Base-by-base conservation (phyloP, 441 rosid genomes). In the Melastoma candidum region DNA sequence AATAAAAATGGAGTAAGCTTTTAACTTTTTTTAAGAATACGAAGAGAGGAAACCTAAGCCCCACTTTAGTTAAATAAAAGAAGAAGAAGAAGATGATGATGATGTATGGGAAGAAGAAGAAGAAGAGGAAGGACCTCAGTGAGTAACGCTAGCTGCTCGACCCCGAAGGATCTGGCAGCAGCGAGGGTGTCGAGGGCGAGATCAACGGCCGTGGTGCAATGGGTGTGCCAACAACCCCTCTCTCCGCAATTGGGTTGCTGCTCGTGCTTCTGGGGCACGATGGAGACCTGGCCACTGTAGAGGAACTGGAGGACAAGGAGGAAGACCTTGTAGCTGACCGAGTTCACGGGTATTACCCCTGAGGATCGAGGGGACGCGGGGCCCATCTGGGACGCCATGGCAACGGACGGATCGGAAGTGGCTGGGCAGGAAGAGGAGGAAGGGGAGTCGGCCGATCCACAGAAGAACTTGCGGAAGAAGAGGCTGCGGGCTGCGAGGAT, bases 401-500 rank as follows among this genome's bases (percentile, higher is more conserved):
- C 83, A 4, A 87, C 47, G 3, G 82, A 82, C 17, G 78, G 75
- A 62, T 84, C 95, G 49, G 88, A 76, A 62, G 41, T 4, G 41
- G 41, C 41, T 4, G 7, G 41, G 41, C 8, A 36, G 41, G 41
- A 36, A 9, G 41, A 36, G 6, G 41, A 17, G 22, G 22, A 36
- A 36, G 41, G 41, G 7, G 41, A 36, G 41, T 36, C 41, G 7
- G 41, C 41, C 8, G 41, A 1, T 6, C 90, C 95, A 49, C 95
- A 86, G 61, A 93, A 93, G 83, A 81, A 84, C 74, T 87, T 93
- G 57, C 99, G 71, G 65, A 93, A 93, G 70, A 87, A 93, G 48
- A 86, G 76, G 62, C 96, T 86, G 46, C 99, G 72, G 7, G 99
- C 97, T 9, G 99, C 96, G 68, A 93, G 74, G 73, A 93, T 93